phyloP scores from a whole-genome alignment of 495 filamentous ascomycete genomes.

The Cercophora samala region DNA sequence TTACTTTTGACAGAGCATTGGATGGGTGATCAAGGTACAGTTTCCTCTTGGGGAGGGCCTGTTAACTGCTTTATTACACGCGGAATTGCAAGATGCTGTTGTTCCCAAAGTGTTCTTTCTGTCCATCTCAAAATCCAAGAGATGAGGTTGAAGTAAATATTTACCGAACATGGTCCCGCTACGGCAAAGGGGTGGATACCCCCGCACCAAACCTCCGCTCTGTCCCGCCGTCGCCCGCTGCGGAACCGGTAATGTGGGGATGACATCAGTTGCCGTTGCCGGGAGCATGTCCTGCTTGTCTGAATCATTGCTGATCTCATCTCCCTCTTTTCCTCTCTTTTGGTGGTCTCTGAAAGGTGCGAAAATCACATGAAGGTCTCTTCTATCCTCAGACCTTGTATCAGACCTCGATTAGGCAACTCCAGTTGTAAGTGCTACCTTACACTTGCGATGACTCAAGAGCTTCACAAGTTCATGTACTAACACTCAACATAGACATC shows the following conservation, averaged over 20 bases:
- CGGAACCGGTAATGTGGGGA: neutral
- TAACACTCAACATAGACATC: neutral
- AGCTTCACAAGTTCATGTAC: neutral
- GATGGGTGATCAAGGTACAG: no score
- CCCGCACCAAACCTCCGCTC: neutral
- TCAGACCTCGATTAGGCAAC: neutral
- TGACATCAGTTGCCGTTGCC: constrained; percentile 4
- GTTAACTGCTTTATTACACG: no score
- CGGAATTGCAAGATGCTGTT: no score
- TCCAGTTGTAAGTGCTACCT: neutral
- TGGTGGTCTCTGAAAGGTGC: neutral
- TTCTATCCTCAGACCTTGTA: neutral
- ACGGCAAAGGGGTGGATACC: neutral
- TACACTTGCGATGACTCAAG: neutral
- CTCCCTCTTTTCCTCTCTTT: neutral
- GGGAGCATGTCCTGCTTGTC: neutral
- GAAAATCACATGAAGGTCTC: neutral
- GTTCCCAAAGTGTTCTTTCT: no score
- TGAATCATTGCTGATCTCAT: neutral
- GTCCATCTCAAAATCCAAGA: neutral
- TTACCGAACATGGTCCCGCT: neutral
- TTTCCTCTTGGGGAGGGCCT: no score
- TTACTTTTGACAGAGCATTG: no score
- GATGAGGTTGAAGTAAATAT: neutral
- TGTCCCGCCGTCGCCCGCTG: neutral